Evolutionary conservation across 2,329 filamentous ascomycete species (phyloP), one percentile per base, ranked within the genome.

Genomic region (Albophoma yamanashiensis): DNA sequence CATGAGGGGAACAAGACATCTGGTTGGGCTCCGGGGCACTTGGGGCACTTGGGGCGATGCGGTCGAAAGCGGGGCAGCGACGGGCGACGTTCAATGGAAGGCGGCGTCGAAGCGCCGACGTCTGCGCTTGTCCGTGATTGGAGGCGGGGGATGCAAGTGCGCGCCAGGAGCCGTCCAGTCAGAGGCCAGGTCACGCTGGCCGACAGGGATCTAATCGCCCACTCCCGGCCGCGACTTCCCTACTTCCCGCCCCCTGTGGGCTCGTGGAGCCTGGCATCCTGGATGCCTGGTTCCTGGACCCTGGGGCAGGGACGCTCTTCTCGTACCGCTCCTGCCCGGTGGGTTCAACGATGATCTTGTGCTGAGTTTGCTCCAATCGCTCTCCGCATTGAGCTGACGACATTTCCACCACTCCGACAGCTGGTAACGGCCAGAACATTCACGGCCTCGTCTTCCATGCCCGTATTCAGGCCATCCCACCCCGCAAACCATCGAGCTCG

Each of bases 191-290:
- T 74, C 72, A 75, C 71, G 63, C 62, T 65, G 59, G 61, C 43
- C 61, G 63, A 62, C 73, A 74, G 65, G 73, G 71, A 66, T 69
- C 65, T 69, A 69, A 71, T 73, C 70, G 71, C 70, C 66, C 64
- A 65, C 61, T 64, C 62, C 59, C 61, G 59, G 55, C 36, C 53
- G 59, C 61, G 55, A 45, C 55, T 45, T 27, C 42, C 56, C 15
- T 31, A 6, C 27, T 11, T 38, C 36, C 36, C 36, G 36, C 36
- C 36, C 36, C 36, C 36, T 11, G 36, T 38, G 36, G 9, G 36
- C 47, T 27, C 27, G n/a, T 38, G 52, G 52, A 25, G 25, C 43
- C 43, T 14, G 12, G 12, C 3, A 25, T 39, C 43, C 43, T 14
- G 12, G 12, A 31, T 31, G 22, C 42, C 42, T 15, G 14, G 14